phyloP scores from a whole-genome alignment of 208 protist genomes.

The Leishmania braziliensis region DNA sequence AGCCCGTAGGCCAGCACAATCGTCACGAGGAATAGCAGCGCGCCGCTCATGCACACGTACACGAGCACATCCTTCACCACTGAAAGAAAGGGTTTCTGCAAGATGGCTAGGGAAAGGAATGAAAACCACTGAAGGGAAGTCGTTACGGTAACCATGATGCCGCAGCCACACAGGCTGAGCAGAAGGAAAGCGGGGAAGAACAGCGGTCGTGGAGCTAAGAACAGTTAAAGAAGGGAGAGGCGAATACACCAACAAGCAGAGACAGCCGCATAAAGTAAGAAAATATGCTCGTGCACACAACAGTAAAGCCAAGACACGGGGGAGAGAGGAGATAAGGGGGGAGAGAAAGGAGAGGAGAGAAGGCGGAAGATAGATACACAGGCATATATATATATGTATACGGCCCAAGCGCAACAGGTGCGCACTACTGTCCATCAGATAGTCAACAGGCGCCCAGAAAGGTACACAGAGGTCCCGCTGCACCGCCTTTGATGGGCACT shows the following conservation, averaged over 20 bases:
- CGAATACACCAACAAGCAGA: background rate
- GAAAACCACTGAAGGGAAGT: slow-evolving; percentile 24
- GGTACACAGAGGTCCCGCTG: background rate
- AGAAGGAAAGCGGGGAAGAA: background rate
- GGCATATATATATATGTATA: background rate
- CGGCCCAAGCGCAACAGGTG: background rate
- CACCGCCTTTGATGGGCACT: background rate
- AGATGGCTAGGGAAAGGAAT: slow-evolving; percentile 14
- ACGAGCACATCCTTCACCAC: slow-evolving; percentile 19
- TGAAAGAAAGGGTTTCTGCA: slow-evolving; percentile 24
- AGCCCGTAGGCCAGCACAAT: slow-evolving; percentile 17
- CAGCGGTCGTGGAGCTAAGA: background rate
- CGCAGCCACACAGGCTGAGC: background rate
- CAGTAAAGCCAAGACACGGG: background rate
- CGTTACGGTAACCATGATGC: slow-evolving; percentile 4
- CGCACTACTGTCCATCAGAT: background rate
- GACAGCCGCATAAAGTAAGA: background rate
- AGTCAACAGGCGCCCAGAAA: background rate
- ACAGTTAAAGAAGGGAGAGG: background rate
- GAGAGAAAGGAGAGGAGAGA: background rate
- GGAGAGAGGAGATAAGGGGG: background rate
- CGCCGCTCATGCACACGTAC: slow-evolving; percentile 26
- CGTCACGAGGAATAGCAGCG: slow-evolving; percentile 21
- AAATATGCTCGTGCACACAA: background rate
- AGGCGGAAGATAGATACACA: background rate